A percentile compares a stretch with the other conserved stretches of the same genome.
These are phyloP conservation scores for Cubamyces lactineus DNA, from an alignment of 768 basidiomycete species.

Conservation along the genomic window DNA sequence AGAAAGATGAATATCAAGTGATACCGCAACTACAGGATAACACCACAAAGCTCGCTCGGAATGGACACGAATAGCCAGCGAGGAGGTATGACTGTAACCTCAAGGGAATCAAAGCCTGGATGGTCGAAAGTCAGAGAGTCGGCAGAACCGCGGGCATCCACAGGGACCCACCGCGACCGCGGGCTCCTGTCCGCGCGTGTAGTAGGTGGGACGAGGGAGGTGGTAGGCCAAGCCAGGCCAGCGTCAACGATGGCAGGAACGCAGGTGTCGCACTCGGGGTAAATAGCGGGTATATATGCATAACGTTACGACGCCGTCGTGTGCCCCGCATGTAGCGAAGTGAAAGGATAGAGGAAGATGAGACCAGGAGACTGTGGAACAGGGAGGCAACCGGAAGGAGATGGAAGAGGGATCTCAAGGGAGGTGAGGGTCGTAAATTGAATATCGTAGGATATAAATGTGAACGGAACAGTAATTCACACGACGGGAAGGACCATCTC, in stretches of 20 bases:
- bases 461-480: slow-evolving; percentile 13
- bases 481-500: not conserved
- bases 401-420: not conserved
- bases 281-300: slow-evolving; percentile 19
- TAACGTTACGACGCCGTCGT: slow-evolving; percentile 22
- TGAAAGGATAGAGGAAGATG: not conserved
- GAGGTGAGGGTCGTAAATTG: not conserved
- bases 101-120: not conserved
- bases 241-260: not conserved
- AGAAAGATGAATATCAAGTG: not conserved
- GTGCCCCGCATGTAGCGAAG: slow-evolving; percentile 9
- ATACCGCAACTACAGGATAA: not conserved
- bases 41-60: not conserved
- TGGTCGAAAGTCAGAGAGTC: not conserved
- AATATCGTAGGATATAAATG: slow-evolving; percentile 11
- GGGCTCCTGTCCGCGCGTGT: slow-evolving; percentile 13
- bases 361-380: not conserved
- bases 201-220: not conserved
- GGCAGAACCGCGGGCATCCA: slow-evolving; percentile 1
- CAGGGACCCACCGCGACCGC: slow-evolving; percentile 5
- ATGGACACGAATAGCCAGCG: not conserved
- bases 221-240: slow-evolving; percentile 1
- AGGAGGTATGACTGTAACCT: not conserved
- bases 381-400: not conserved
- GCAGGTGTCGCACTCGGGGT: slow-evolving; percentile 14